Evolutionary conservation across 2,329 filamentous ascomycete species (phyloP), one percentile per base, ranked within the genome.

Genomic region (Lasiodiplodia sp.): DNA sequence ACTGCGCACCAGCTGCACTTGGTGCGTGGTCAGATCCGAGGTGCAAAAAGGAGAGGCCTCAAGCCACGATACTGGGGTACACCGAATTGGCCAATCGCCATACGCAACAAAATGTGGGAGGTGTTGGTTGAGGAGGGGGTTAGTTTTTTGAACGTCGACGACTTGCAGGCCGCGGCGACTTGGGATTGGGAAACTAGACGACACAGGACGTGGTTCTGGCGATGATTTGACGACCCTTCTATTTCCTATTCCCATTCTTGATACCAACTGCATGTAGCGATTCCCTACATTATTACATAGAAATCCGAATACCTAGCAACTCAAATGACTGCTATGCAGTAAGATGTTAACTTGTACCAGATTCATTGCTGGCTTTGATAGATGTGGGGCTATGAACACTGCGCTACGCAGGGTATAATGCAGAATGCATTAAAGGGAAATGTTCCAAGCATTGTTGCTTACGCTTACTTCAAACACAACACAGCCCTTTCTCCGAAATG

Each of bases 401-500:
- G 38, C 38, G 58, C 40, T 49, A 16, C 23, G 18, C 21, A 49
- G 40, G 58, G 40, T 63, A 63, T 51, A 37, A 23, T 34, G 40
- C n/a, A 5, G 23, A 63, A 18, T 8, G 23, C 25, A 21, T 6
- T 23, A 10, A 3, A 63, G 18, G 3, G 25, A n/a, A 10, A 1
- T 49, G 12, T 18, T 12, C n/a, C 14, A 23, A 21, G 25, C 21
- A 3, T 7, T 31, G 5, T 7, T 31, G 5, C 3, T 25, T 18
- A 49, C 28, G 18, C 12, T 67, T 31, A 69, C 23, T 55, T 66
- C 62, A 69, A 44, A 25, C 94, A 97, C 81, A 96, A 87, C 68
- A 95, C 78, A 4, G 93, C 90, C 74, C 95, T 88, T 67, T 94
- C 90, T 1, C 95, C 95, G 83, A 97, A 97, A 14, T 87, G 81